A percentile compares a stretch with the other conserved stretches of the same genome.
Evolutionary conservation across 352 stramenopile genomes (phyloP).

Genomic region (Ophiocytium majus): DNA sequence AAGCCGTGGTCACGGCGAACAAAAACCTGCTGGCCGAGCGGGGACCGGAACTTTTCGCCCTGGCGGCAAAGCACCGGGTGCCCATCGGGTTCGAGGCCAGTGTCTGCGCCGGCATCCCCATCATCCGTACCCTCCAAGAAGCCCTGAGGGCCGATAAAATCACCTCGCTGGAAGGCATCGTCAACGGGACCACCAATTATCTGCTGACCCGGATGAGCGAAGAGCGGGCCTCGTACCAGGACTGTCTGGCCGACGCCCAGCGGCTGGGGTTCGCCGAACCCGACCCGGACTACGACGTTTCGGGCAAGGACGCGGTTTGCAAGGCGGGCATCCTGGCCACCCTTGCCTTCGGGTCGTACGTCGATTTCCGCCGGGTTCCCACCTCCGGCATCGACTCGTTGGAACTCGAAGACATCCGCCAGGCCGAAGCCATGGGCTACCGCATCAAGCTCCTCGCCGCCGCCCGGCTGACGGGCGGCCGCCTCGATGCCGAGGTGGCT

Average conservation of each 20-base stretch:
- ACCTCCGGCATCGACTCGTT: not conserved
- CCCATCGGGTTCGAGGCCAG: not conserved
- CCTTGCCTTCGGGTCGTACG: not conserved
- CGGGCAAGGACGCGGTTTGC: not conserved
- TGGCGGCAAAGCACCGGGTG: not conserved
- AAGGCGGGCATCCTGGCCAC: not conserved
- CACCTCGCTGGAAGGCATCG: not conserved
- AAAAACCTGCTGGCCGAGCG: not conserved
- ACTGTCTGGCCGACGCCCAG: not conserved
- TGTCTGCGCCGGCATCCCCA: not conserved
- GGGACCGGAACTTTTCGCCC: not conserved
- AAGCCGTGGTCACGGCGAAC: not conserved
- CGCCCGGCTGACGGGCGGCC: not conserved
- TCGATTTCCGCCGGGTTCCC: not conserved
- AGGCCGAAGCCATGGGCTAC: not conserved
- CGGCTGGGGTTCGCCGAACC: not conserved
- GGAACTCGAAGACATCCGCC: not conserved
- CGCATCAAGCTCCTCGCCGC: not conserved
- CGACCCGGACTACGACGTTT: not conserved
- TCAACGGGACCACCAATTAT: constrained; percentile 8
- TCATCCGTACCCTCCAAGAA: constrained; percentile 5
- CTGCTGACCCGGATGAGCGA: not conserved
- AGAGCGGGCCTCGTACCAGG: not conserved
- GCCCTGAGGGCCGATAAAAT: not conserved
- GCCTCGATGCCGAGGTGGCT: not conserved